Evolutionary conservation across 345 rosid species (phyloP), one percentile per base, ranked within the genome.

Genomic region (Aquilaria malaccensis): DNA sequence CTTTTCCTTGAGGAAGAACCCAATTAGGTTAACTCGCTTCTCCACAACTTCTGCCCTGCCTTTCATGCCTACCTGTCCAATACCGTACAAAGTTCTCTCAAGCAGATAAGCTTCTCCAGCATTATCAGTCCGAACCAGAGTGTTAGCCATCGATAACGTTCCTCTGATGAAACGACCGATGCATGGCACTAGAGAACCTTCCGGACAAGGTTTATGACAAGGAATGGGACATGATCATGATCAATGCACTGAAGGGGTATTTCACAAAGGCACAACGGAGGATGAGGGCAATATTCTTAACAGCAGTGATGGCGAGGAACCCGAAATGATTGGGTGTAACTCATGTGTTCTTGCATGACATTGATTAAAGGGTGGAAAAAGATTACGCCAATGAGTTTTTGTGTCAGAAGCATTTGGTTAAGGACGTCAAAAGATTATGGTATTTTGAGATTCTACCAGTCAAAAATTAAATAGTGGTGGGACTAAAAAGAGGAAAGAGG

Each of bases 241-340:
- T 87, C 65, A 87, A 87, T 45, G 87, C 89, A 46, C 95, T 88
- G 3, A 70, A 79, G 10, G 95, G 95, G 11, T 83, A 83, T 70
- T 79, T 77, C 65, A 32, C 80, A 2, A 80, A 73, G 13, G 87
- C 91, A 4, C 91, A 91, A 9, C 76, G 83, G 53, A 72, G 87
- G 56, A 85, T 85, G 85, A 82, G 76, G 10, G 91, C 91, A 55
- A 82, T 85, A 45, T 85, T 74, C 68, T 85, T 87, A 15, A 85
- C 91, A 9, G 91, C 83, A 58, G 83, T 85, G 5, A 85, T 85
- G 91, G 87, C 87, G 47, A 74, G 87, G 64, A 70, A 61, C 61
- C 73, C 86, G 67, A 81, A 69, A 43, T 79, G 81, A 43, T 45
- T 81, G 0, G 91, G 89, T 13, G 85, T 75, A 50, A 87, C 91